Conservation (phyloP, 2,329 filamentous ascomycete genomes). For the Leptographium procerum region DNA sequence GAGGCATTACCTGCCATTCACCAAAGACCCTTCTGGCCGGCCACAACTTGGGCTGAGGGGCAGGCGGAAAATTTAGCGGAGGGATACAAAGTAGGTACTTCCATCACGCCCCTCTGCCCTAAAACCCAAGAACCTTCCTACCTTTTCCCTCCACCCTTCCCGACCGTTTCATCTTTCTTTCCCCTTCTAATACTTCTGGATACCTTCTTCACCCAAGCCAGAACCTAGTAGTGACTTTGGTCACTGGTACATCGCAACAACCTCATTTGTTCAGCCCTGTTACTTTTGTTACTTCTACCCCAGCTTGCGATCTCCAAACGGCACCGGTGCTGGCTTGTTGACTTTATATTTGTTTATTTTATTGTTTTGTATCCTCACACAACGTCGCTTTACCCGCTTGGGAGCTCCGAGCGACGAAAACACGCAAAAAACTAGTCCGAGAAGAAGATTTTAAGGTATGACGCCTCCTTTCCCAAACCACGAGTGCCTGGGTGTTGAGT, state of each 20-base stretch:
- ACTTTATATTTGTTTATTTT: neutral
- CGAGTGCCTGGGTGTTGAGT: neutral
- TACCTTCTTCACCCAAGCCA: neutral
- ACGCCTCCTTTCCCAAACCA: neutral
- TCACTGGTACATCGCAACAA: constrained; percentile 8
- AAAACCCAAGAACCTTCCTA: constrained; percentile 2
- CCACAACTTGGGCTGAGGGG: neutral
- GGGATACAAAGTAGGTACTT: constrained; percentile 2
- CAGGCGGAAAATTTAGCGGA: neutral
- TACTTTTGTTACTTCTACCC: constrained; percentile 3
- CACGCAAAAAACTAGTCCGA: neutral
- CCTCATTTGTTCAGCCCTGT: constrained; percentile 5
- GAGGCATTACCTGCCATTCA: neutral
- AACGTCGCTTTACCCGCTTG: neutral
- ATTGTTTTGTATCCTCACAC: neutral
- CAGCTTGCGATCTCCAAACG: constrained; percentile 1
- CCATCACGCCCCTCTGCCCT: neutral
- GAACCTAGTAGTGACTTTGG: constrained; percentile 10
- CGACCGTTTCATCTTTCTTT: constrained; percentile 2
- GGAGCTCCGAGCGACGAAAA: neutral
- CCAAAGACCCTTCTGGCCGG: constrained; percentile 1
- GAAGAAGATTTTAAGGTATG: neutral
- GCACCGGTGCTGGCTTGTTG: neutral
- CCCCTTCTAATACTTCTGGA: constrained; percentile 2
- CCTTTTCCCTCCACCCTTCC: constrained; percentile 2